Evolutionary conservation across 306 rosid genomes (phyloP), one percentile per base, ranked within the genome.

Genomic region (Prunus davidiana): DNA sequence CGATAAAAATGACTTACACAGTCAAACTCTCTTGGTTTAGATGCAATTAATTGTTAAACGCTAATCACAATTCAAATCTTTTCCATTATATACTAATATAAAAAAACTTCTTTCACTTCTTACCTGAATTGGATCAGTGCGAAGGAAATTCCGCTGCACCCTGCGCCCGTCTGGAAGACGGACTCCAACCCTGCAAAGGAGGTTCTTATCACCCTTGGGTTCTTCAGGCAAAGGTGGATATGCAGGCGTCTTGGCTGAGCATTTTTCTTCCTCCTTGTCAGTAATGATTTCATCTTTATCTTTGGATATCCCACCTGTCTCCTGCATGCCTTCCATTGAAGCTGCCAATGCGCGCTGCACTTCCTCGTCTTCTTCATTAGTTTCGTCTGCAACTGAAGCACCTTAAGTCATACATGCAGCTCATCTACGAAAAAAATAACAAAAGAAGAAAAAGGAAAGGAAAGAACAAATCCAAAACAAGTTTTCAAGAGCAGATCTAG

Each of bases 111-210:
- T 14, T 51, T 66, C 71, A 60, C 22, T 64, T 51, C 65, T 73
- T 74, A 92, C 99, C 93, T 92, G 98, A 78, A 96, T 81, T 18
- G 98, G 88, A 83, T 96, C 96, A 22, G 87, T 45, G 22, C 88
- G 93, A 12, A 91, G 79, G 80, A 96, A 92, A 81, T 81, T 92
- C 15, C 98, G 89, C 86, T 88, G 98, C 64, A 81, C 91, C 67
- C 99, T 87, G 22, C 90, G 91, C 50, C 99, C 99, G 45, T 89
- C 91, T 18, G 97, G 98, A 82, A 96, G 97, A 77, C 99, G 92
- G 8, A 96, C 81, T 50, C 98, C 98, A 34, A 96, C 96, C 82
- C 89, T 80, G 81, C 98, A 96, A 1, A 91, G 80, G 68, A 93
- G 96, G 69, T 56, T 86, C 86, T 76, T 86, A 70, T 92, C 97